Conservation (phyloP, 1,284 basidiomycete species). For the Rhodotorula sp. region DNA sequence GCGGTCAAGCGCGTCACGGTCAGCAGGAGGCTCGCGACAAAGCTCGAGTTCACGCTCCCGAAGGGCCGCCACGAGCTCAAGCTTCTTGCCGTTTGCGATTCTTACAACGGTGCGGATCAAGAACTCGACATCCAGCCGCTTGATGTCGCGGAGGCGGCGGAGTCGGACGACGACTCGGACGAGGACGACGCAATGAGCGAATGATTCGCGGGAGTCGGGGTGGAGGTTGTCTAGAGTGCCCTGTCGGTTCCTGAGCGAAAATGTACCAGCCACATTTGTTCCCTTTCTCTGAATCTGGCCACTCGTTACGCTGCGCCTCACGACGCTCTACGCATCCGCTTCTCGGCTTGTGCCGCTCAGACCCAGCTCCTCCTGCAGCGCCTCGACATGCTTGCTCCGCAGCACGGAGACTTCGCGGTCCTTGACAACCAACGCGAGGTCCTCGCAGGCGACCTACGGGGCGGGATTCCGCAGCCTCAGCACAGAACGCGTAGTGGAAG, state of each 20-base stretch:
- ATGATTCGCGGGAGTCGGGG: background rate
- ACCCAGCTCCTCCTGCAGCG: slow-evolving; percentile 43
- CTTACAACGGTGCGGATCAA: slow-evolving; percentile 75
- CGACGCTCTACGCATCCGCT: background rate
- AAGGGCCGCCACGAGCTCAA: slow-evolving; percentile 81
- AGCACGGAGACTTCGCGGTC: slow-evolving; percentile 70
- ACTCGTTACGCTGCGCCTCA: no score
- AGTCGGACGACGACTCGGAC: slow-evolving; percentile 8
- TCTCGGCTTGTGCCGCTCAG: background rate
- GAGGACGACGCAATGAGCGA: slow-evolving; percentile 13
- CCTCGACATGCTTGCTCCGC: slow-evolving; percentile 59
- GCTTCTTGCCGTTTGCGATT: slow-evolving; percentile 90
- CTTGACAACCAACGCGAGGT: slow-evolving; percentile 66
- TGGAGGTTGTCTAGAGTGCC: background rate
- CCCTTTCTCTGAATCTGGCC: no score
- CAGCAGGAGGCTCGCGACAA: slow-evolving; percentile 71
- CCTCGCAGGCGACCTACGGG: slow-evolving; percentile 56
- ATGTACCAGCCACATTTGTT: background rate
- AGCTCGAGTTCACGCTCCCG: slow-evolving; percentile 84
- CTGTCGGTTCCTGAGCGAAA: background rate
- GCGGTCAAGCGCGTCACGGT: slow-evolving; percentile 96
- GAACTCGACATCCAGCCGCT: slow-evolving; percentile 59
- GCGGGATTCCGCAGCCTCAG: slow-evolving; percentile 44
- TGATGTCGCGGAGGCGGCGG: slow-evolving; percentile 80
- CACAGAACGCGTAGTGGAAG: background rate